Conservation (phyloP, 805 yeast genomes). For the Metschnikowia kunwiensis region DNA sequence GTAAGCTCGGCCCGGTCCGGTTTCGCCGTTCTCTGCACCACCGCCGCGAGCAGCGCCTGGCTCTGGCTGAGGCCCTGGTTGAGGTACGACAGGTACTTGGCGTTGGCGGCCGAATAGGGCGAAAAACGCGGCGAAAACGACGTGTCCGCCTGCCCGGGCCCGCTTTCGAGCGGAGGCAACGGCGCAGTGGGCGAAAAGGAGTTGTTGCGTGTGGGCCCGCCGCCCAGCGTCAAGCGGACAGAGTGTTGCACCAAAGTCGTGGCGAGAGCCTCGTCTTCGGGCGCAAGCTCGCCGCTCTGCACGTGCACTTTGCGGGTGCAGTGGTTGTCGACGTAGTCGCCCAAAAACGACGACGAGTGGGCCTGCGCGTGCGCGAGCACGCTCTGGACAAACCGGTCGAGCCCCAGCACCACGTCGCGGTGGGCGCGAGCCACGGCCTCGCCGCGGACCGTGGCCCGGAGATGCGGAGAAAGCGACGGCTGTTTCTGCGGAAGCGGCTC, state of each 20-base stretch:
- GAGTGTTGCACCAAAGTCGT: slow-evolving; percentile 5
- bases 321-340: slow-evolving; percentile 8
- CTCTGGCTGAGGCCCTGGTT: slow-evolving; percentile 12
- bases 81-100: slow-evolving; percentile 17
- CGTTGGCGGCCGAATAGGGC: slow-evolving; percentile 10
- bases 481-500: slow-evolving; percentile 5
- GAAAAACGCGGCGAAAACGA: background rate
- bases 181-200: slow-evolving; percentile 15
- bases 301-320: slow-evolving; percentile 8
- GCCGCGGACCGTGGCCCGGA: slow-evolving; percentile 3
- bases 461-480: background rate
- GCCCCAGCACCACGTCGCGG: slow-evolving; percentile 1
- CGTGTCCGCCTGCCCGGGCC: background rate
- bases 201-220: slow-evolving; percentile 1
- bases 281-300: slow-evolving; percentile 1
- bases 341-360: slow-evolving; percentile 1
- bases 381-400: slow-evolving; percentile 10
- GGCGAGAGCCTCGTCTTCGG: slow-evolving; percentile 6
- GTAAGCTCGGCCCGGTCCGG: slow-evolving; percentile 5
- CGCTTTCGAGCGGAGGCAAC: slow-evolving; percentile 8
- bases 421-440: slow-evolving; percentile 7
- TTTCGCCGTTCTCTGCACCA: background rate
- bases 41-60: slow-evolving; percentile 1
- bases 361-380: background rate
- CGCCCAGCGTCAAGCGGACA: background rate